These are phyloP conservation scores for Fusarium mangiferae DNA, from an alignment of 2,329 filamentous ascomycete species.

Conservation along the genomic window DNA sequence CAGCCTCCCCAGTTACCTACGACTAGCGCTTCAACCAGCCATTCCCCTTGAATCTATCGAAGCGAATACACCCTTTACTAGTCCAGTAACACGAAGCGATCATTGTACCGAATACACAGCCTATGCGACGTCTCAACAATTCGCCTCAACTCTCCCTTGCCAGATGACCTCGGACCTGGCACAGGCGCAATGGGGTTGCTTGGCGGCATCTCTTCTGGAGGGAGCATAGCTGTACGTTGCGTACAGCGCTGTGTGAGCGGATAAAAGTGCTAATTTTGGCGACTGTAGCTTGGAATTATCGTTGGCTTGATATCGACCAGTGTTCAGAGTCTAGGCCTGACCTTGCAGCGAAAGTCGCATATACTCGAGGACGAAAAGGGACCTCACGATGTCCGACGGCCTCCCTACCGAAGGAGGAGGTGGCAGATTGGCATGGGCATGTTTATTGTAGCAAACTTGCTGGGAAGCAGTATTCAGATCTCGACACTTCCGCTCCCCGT, in stretches of 20 bases:
- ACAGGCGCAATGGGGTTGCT: slow-evolving; percentile 73
- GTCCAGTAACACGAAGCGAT: slow-evolving; percentile 11
- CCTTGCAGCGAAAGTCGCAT: slow-evolving; percentile 96
- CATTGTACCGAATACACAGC: slow-evolving; percentile 7
- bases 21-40: slow-evolving; percentile 21
- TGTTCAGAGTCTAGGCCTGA: slow-evolving; percentile 93
- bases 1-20: slow-evolving; percentile 12
- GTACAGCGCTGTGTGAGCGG: neutral
- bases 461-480: slow-evolving; percentile 97
- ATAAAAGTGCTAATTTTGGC: slow-evolving; percentile 33
- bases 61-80: slow-evolving; percentile 1
- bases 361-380: slow-evolving; percentile 96
- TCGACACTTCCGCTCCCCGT: slow-evolving; percentile 94
- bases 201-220: slow-evolving; percentile 80
- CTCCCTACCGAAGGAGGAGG: slow-evolving; percentile 87
- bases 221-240: slow-evolving; percentile 76
- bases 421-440: slow-evolving; percentile 99
- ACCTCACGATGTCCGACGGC: slow-evolving; percentile 79
- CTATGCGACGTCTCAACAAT: slow-evolving; percentile 42
- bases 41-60: slow-evolving; percentile 25
- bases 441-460: slow-evolving; percentile 93
- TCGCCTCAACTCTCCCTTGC: slow-evolving; percentile 43
- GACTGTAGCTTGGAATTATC: slow-evolving; percentile 82
- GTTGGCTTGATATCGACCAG: slow-evolving; percentile 94
- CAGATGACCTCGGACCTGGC: slow-evolving; percentile 59